Evolutionary conservation across 2,329 filamentous ascomycete species (phyloP), one percentile per base, ranked within the genome.

Genomic region (Cytospora leucostoma): DNA sequence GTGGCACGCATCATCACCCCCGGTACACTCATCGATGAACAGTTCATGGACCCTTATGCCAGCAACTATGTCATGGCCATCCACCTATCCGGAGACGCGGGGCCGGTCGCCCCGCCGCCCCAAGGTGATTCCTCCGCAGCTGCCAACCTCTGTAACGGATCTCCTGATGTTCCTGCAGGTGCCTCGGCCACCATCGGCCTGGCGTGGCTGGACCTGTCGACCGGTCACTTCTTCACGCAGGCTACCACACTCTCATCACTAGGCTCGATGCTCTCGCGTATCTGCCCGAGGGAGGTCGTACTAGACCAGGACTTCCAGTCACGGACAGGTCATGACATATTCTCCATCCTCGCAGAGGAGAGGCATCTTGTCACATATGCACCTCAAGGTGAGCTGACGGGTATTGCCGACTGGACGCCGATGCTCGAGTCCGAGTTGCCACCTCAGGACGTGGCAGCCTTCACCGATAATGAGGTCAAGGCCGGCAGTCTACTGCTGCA

Each of bases 11-110:
- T 99, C 69, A 87, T 99, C 71, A 98, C 95, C 0, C 93, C 95
- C 1, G 95, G 95, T 21, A 99, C 95, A 1, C 80, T 99, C 60
- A 97, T 99, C 68, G 95, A 99, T 75, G 95, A 99, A 77, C 93
- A 93, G 70, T 99, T 98, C 75, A 93, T 99, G 81, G 92, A 98
- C 73, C 92, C 93, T 1, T 94, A 91, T 73, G 88, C 91, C 70
- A 97, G 95, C 76, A 98, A 97, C 74, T 99, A 94, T 74, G 82
- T 98, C 38, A 84, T 98, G 73, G 89, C 91, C 44, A 84, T 98
- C 55, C 86, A 96, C 71, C 74, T 90, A 34, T 68, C 69, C 50
- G 49, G 35, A 61, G 53, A 35, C 37, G 38, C 56, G 40, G 8
- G 7, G n/a, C 13, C 55, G 21, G 53, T 35, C 33, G 19, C 51